Percentiles rank a stretch among this genome's conserved stretches.
These are phyloP conservation scores for Kalmusia sp. DNA, from an alignment of 2,329 filamentous ascomycete species.

Conservation along the genomic window DNA sequence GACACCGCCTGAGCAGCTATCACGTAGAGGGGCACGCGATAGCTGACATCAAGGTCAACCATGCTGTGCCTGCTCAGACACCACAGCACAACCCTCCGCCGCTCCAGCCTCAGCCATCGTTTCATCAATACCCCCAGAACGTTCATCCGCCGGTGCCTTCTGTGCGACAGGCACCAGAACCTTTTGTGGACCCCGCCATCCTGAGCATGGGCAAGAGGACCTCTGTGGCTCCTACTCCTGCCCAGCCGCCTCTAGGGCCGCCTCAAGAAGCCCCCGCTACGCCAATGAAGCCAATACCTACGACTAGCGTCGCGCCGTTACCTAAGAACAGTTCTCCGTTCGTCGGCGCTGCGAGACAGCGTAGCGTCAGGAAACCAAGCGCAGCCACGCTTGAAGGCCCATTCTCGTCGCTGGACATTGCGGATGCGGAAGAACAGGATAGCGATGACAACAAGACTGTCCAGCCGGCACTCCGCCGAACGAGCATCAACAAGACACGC, in stretches of 20 bases:
- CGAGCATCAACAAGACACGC: conserved; percentile 49
- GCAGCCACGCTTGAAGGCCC: conserved; percentile 49
- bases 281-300: conserved; percentile 50
- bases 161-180: conserved; percentile 39
- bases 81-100: conserved; percentile 15
- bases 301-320: conserved; percentile 42
- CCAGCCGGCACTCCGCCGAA: conserved; percentile 35
- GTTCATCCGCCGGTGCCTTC: conserved; percentile 18
- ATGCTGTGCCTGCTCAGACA: conserved; percentile 29
- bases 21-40: conserved; percentile 65
- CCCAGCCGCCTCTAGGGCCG: conserved; percentile 26
- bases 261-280: conserved; percentile 51
- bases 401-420: conserved; percentile 49
- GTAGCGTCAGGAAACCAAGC: conserved; percentile 41
- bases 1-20: conserved; percentile 60
- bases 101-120: conserved; percentile 24
- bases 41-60: conserved; percentile 63
- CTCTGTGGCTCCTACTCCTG: conserved; percentile 29
- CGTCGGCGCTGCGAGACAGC: conserved; percentile 37
- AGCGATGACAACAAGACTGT: conserved; percentile 41
- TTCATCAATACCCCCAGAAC: conserved; percentile 27
- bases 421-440: conserved; percentile 47
- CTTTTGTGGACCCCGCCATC: conserved; percentile 83
- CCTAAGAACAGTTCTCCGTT: conserved; percentile 49
- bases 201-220: conserved; percentile 66